phyloP scores from a whole-genome alignment of 495 filamentous ascomycete species.

The Rusavskia elegans region DNA sequence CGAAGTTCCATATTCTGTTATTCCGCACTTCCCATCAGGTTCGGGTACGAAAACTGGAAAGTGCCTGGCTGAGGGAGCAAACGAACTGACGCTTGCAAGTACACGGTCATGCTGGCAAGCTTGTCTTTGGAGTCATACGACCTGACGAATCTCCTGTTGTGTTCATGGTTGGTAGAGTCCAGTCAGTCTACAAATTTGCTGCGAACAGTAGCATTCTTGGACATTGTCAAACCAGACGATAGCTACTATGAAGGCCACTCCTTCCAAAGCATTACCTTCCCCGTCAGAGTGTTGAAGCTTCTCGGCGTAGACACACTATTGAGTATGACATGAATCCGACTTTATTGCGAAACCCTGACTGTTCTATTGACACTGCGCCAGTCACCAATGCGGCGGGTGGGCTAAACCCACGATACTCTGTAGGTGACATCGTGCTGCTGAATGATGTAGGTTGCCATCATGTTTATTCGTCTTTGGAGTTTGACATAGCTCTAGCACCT shows the following conservation, averaged over 20 bases:
- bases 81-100: slow-evolving; percentile 25
- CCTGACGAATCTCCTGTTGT: slow-evolving; percentile 38
- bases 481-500: slow-evolving; percentile 39
- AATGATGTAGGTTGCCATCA: slow-evolving; percentile 40
- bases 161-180: slow-evolving; percentile 57
- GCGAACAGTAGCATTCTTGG: neutral
- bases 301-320: slow-evolving; percentile 50
- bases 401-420: slow-evolving; percentile 48
- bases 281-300: slow-evolving; percentile 52
- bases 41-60: slow-evolving; percentile 34
- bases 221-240: slow-evolving; percentile 3
- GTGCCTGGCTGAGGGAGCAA: neutral
- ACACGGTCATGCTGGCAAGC: slow-evolving; percentile 55
- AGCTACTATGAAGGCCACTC: slow-evolving; percentile 70
- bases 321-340: slow-evolving; percentile 22
- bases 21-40: slow-evolving; percentile 49
- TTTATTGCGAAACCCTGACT: neutral
- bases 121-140: slow-evolving; percentile 53
- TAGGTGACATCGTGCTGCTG: slow-evolving; percentile 58
- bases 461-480: slow-evolving; percentile 2
- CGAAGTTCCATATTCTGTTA: slow-evolving; percentile 44
- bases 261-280: slow-evolving; percentile 52
- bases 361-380: slow-evolving; percentile 13
- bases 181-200: slow-evolving; percentile 34
- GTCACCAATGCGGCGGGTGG: slow-evolving; percentile 69